These are phyloP conservation scores for Sesbania bispinosa DNA, from an alignment of 306 rosid genomes.

Conservation along the genomic window DNA sequence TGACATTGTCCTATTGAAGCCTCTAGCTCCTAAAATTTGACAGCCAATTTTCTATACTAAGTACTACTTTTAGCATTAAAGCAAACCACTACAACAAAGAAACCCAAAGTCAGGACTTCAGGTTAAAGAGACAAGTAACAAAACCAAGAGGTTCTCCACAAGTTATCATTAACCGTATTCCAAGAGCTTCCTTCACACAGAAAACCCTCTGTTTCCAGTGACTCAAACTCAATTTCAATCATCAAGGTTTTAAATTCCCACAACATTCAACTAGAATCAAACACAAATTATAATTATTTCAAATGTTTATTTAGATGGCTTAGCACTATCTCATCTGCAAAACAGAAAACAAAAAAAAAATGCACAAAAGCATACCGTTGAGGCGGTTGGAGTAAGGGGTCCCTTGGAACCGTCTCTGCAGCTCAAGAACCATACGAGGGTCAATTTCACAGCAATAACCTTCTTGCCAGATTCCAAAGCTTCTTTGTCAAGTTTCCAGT, in stretches of 20 bases:
- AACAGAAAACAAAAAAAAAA: too few relatives aligned
- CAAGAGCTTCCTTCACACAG: background rate
- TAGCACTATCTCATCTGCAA: too few relatives aligned
- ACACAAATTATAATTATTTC: too few relatives aligned
- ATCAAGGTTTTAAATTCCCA: background rate
- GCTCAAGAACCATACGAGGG: slow-evolving; percentile 93
- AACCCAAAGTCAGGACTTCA: background rate
- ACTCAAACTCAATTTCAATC: background rate
- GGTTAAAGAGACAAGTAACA: background rate
- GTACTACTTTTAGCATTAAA: background rate
- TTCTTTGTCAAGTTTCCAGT: slow-evolving; percentile 49
- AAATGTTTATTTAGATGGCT: too few relatives aligned
- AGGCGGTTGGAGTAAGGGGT: slow-evolving; percentile 63
- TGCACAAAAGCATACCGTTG: slow-evolving; percentile 37
- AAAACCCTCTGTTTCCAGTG: too few relatives aligned
- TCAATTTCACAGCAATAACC: slow-evolving; percentile 87
- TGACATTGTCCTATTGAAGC: background rate
- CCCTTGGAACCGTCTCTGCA: slow-evolving; percentile 74
- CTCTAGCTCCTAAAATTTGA: background rate
- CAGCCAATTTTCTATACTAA: background rate
- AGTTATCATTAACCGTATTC: too few relatives aligned
- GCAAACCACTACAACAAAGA: background rate
- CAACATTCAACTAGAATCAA: too few relatives aligned
- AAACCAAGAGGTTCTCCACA: too few relatives aligned
- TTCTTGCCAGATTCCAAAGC: slow-evolving; percentile 56